Percentiles rank a stretch among this genome's conserved stretches.
Conservation (phyloP, 176 grass and related monocot species). For the Oryza meridionalis region DNA sequence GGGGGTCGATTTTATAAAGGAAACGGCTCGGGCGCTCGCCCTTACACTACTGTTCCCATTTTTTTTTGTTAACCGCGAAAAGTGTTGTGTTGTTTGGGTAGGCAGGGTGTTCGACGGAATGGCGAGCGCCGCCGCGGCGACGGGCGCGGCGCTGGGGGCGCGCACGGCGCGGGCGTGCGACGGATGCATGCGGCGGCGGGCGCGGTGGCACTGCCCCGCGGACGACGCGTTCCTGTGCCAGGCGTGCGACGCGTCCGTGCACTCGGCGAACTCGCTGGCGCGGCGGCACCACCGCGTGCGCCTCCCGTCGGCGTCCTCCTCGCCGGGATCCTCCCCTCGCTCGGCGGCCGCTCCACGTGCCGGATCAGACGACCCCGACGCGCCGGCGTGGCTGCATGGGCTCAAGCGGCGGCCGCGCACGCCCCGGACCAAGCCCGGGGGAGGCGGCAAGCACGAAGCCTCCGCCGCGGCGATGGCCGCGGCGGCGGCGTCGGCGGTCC, state of each 20-base stretch:
- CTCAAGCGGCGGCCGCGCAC: slow-evolving; percentile 76
- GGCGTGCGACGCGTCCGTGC: slow-evolving; percentile 78
- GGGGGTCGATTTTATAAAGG: neutral
- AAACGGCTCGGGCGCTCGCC: slow-evolving; percentile 18
- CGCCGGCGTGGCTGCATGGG: slow-evolving; percentile 68
- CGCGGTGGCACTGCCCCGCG: slow-evolving; percentile 74
- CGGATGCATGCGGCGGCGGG: slow-evolving; percentile 75
- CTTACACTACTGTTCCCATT: slow-evolving; percentile 37
- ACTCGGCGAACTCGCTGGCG: slow-evolving; percentile 84
- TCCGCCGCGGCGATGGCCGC: neutral
- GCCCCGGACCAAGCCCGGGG: slow-evolving; percentile 61
- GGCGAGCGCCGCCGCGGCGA: slow-evolving; percentile 42
- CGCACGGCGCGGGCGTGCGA: slow-evolving; percentile 76
- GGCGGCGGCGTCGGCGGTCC: slow-evolving; percentile 39
- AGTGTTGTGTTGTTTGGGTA: too few species aligned
- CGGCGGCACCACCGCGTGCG: slow-evolving; percentile 80
- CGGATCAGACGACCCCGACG: slow-evolving; percentile 11
- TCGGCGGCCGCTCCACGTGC: neutral
- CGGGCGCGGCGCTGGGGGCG: slow-evolving; percentile 50
- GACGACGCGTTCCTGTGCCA: slow-evolving; percentile 87
- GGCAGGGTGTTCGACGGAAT: slow-evolving; percentile 29
- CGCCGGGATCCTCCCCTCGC: slow-evolving; percentile 20
- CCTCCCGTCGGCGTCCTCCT: slow-evolving; percentile 43
- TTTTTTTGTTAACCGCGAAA: slow-evolving; percentile 18
- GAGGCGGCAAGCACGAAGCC: slow-evolving; percentile 31